Evolutionary conservation across 2,329 filamentous ascomycete genomes (phyloP).

Genomic region (Penicillium italicum): DNA sequence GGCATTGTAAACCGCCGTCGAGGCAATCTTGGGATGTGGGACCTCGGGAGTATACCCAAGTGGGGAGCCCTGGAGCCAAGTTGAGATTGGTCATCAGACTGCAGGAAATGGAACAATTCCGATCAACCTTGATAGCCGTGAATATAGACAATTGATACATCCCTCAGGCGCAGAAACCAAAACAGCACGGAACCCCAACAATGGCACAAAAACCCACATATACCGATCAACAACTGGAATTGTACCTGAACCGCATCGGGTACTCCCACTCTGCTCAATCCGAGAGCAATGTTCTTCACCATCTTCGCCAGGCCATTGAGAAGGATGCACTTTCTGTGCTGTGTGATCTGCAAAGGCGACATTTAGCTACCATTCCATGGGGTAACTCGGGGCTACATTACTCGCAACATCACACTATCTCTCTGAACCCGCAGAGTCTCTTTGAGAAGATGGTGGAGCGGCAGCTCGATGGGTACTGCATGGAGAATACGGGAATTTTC

Average conservation of each 20-base stretch:
- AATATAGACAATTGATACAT: not conserved
- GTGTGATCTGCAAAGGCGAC: slow-evolving; percentile 39
- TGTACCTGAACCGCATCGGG: slow-evolving; percentile 35
- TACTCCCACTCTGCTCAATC: slow-evolving; percentile 19
- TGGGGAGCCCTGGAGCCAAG: not conserved
- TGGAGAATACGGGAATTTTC: slow-evolving; percentile 58
- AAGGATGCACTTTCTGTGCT: slow-evolving; percentile 33
- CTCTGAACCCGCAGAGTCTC: slow-evolving; percentile 48
- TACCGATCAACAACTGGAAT: slow-evolving; percentile 35
- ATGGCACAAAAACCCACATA: slow-evolving; percentile 28
- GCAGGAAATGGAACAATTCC: not conserved
- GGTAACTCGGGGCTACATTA: slow-evolving; percentile 58
- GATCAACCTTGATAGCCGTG: not conserved
- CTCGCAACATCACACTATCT: slow-evolving; percentile 47
- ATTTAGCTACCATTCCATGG: slow-evolving; percentile 52
- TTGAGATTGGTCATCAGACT: not conserved
- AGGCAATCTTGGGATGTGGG: not conserved
- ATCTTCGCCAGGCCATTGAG: slow-evolving; percentile 28
- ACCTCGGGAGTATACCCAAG: not conserved
- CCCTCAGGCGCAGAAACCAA: not conserved
- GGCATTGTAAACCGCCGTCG: not conserved
- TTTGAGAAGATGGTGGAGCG: slow-evolving; percentile 53
- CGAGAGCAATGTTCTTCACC: slow-evolving; percentile 22
- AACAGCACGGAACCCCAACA: not conserved
- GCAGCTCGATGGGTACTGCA: slow-evolving; percentile 57